These are phyloP conservation scores for Fraxinus anomala DNA, from an alignment of 257 asterid species.

Conservation along the genomic window DNA sequence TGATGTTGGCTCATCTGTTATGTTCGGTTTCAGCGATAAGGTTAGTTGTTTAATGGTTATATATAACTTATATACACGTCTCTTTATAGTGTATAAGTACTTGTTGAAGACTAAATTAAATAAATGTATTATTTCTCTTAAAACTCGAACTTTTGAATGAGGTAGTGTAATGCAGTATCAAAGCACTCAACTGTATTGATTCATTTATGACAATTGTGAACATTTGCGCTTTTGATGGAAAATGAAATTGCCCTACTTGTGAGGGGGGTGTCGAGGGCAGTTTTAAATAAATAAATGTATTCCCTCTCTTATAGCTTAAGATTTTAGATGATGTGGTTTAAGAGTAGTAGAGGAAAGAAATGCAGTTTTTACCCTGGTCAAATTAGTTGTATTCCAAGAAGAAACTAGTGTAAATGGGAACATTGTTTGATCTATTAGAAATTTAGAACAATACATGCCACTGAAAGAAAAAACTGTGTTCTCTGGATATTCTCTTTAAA, in stretches of 20 bases:
- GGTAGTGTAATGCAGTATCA: neutral
- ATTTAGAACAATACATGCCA: neutral
- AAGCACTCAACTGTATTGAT: neutral
- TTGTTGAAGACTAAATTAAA: neutral
- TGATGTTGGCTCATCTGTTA: conserved; percentile 97
- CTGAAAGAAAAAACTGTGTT: neutral
- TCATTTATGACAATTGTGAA: neutral
- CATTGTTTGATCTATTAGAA: no score
- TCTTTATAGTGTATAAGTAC: neutral
- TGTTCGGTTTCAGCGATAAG: conserved; percentile 99
- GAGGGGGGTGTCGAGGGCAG: neutral
- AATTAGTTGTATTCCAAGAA: neutral
- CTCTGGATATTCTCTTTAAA: neutral
- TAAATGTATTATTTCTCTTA: neutral
- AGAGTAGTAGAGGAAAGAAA: neutral
- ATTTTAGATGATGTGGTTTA: neutral
- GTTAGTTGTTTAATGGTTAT: conserved; percentile 40
- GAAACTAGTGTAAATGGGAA: neutral
- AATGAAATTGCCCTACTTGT: neutral
- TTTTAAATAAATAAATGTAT: neutral
- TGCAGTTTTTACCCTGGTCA: neutral
- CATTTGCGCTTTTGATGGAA: neutral
- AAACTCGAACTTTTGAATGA: neutral
- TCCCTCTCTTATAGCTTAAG: neutral
- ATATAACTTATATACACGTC: neutral